These are phyloP conservation scores for Sisymbrium altissimum DNA, from an alignment of 345 rosid genomes.

Conservation along the genomic window DNA sequence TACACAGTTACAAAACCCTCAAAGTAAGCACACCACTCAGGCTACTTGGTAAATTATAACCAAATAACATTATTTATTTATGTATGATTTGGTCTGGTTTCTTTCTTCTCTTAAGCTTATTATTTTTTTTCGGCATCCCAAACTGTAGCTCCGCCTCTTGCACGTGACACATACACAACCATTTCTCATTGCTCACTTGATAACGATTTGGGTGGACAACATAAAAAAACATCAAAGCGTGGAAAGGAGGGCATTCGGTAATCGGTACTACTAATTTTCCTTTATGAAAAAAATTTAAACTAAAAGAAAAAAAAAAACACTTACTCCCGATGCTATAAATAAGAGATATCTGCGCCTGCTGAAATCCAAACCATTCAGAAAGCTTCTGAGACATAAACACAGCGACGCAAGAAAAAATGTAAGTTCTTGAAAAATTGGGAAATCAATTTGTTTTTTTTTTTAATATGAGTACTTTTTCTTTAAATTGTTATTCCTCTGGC, in stretches of 20 bases:
- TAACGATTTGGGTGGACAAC: not conserved
- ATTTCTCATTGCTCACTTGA: not conserved
- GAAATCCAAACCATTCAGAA: not conserved
- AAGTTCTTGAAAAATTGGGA: not conserved
- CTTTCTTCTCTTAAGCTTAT: too few species aligned
- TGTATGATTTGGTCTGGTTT: too few species aligned
- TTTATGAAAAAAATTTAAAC: not conserved
- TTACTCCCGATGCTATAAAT: not conserved
- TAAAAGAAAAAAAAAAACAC: not conserved
- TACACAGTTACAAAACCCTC: too few species aligned
- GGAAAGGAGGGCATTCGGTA: not conserved
- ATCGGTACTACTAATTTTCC: too few species aligned
- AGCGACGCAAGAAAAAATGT: slow-evolving; percentile 10
- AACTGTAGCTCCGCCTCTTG: too few species aligned
- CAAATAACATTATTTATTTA: too few species aligned
- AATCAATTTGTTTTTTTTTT: not conserved
- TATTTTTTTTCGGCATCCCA: too few species aligned
- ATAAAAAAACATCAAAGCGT: not conserved
- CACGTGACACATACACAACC: not conserved
- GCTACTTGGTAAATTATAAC: too few species aligned
- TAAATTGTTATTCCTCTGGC: not conserved
- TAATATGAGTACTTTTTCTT: not conserved
- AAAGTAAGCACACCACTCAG: too few species aligned
- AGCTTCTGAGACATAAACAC: not conserved
- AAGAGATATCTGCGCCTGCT: not conserved